Evolutionary conservation across 306 rosid species (phyloP).

Genomic region (Datisca glomerata): DNA sequence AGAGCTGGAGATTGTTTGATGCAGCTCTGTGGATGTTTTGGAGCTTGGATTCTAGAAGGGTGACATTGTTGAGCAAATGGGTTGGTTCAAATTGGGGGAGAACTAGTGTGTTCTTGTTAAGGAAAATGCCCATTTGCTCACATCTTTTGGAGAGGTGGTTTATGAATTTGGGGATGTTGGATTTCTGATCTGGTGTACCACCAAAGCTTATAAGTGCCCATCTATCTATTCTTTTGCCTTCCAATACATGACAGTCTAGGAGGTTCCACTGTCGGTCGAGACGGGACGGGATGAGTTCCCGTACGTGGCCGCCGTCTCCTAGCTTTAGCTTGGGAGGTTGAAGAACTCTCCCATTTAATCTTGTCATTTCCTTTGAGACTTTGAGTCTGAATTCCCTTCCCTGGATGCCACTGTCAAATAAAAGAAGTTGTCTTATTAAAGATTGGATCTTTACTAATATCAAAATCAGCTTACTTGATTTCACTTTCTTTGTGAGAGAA

Average conservation of each 20-base stretch:
- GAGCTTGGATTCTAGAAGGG: conserved; percentile 76
- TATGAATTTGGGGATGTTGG: conserved; percentile 55
- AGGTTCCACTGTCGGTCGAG: conserved; percentile 93
- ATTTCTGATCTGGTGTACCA: conserved; percentile 69
- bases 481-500: too few relatives aligned
- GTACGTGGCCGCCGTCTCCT: conserved; percentile 78
- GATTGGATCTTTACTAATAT: too few relatives aligned
- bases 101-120: conserved; percentile 52
- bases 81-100: conserved; percentile 70
- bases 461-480: too few relatives aligned
- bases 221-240: conserved; percentile 79
- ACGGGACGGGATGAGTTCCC: conserved; percentile 70
- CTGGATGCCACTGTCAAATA: conserved; percentile 56
- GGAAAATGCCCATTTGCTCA: conserved; percentile 79
- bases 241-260: conserved; percentile 72
- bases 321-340: conserved; percentile 93
- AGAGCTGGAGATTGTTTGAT: conserved; percentile 80
- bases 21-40: conserved; percentile 51
- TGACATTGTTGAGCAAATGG: conserved; percentile 71
- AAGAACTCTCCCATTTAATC: conserved; percentile 74
- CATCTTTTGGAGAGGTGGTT: conserved; percentile 75
- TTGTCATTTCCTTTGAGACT: conserved; percentile 81
- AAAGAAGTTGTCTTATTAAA: too few relatives aligned
- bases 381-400: conserved; percentile 77
- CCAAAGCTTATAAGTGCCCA: conserved; percentile 92